These are phyloP conservation scores for Rasamsonia emersonii DNA, from an alignment of 2,329 filamentous ascomycete genomes.

Conservation along the genomic window DNA sequence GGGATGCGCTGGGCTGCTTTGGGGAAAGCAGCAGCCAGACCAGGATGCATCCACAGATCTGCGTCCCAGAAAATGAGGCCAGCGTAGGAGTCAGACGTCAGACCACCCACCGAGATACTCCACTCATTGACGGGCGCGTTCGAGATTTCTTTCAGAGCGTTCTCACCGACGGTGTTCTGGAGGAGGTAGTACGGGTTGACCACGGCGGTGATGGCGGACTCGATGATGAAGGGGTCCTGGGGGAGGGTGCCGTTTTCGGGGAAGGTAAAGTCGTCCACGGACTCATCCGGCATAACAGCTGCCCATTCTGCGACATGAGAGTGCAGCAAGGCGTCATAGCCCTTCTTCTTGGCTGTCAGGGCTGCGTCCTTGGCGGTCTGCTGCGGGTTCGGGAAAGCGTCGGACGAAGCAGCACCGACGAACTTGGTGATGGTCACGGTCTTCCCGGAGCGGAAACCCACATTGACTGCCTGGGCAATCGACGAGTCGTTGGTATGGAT, in stretches of 20 bases:
- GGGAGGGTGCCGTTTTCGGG: slow-evolving; percentile 51
- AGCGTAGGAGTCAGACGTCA: slow-evolving; percentile 59
- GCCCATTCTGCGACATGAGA: slow-evolving; percentile 57
- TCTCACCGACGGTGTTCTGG: slow-evolving; percentile 44
- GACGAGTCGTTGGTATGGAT: slow-evolving; percentile 53
- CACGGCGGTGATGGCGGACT: slow-evolving; percentile 42
- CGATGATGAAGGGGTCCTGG: slow-evolving; percentile 46
- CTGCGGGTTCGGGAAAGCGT: slow-evolving; percentile 55
- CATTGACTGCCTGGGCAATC: slow-evolving; percentile 52
- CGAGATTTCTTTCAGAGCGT: slow-evolving; percentile 44
- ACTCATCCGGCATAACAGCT: slow-evolving; percentile 49
- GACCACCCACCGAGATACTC: slow-evolving; percentile 60
- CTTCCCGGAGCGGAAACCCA: slow-evolving; percentile 45
- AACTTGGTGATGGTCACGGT: slow-evolving; percentile 55
- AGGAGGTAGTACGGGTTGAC: slow-evolving; percentile 40
- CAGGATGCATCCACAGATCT: slow-evolving; percentile 61
- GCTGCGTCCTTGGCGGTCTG: slow-evolving; percentile 49
- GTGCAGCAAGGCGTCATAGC: slow-evolving; percentile 47
- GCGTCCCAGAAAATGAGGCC: slow-evolving; percentile 60
- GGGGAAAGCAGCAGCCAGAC: slow-evolving; percentile 55
- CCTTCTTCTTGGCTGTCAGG: slow-evolving; percentile 39
- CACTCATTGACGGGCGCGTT: slow-evolving; percentile 48
- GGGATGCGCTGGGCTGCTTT: slow-evolving; percentile 54
- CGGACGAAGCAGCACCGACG: slow-evolving; percentile 59
- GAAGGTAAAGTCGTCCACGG: slow-evolving; percentile 55